Evolutionary conservation across 1,284 basidiomycete species (phyloP).

Genomic region (Pseudozyma thailandica): DNA sequence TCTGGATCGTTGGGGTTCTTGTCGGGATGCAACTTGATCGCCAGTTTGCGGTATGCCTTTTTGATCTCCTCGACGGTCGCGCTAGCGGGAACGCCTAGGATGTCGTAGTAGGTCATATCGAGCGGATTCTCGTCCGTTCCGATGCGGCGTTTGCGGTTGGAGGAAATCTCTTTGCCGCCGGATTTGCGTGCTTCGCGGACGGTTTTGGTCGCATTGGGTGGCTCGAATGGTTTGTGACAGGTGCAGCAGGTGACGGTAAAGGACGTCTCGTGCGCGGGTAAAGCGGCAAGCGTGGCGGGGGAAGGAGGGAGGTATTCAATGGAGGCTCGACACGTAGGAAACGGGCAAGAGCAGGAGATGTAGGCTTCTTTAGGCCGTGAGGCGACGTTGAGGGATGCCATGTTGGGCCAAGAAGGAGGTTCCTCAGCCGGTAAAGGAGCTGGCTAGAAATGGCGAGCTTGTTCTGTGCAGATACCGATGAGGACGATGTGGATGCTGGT

Average conservation of each 20-base stretch:
- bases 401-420: slow-evolving; percentile 3
- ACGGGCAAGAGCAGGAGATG: slow-evolving; percentile 58
- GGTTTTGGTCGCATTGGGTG: slow-evolving; percentile 57
- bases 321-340: slow-evolving; percentile 57
- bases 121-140: slow-evolving; percentile 67
- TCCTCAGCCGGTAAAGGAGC: not conserved
- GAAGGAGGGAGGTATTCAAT: slow-evolving; percentile 63
- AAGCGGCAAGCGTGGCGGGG: slow-evolving; percentile 26
- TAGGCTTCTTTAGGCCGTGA: slow-evolving; percentile 63
- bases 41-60: slow-evolving; percentile 92
- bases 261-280: slow-evolving; percentile 54
- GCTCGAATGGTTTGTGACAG: slow-evolving; percentile 64
- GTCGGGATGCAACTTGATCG: slow-evolving; percentile 82
- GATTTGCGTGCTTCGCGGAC: slow-evolving; percentile 58
- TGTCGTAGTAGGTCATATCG: slow-evolving; percentile 70
- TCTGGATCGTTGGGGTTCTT: slow-evolving; percentile 92
- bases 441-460: not conserved
- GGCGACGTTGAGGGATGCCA: slow-evolving; percentile 43
- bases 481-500: too few species aligned
- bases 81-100: slow-evolving; percentile 78
- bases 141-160: slow-evolving; percentile 57
- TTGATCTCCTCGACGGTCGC: slow-evolving; percentile 89
- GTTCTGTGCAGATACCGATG: too few species aligned
- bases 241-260: slow-evolving; percentile 64
- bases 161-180: slow-evolving; percentile 33